phyloP scores from a whole-genome alignment of 768 basidiomycete genomes.

The Arthromyces matolae region DNA sequence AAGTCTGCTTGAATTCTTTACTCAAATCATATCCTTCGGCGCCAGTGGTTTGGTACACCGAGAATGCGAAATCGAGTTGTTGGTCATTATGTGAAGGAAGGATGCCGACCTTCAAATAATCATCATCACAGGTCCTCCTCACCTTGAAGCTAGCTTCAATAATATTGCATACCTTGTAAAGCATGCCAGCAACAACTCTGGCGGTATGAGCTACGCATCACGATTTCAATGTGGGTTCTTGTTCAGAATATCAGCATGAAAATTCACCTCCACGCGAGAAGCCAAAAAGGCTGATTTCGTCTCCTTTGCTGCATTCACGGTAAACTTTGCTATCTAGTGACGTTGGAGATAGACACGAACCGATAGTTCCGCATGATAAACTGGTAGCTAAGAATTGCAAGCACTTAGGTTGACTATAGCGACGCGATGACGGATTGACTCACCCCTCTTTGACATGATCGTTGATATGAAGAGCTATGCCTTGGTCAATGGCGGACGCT shows the following conservation, averaged over 20 bases:
- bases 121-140: too few species aligned
- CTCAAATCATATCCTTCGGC: conserved; percentile 26
- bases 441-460: conserved; percentile 31
- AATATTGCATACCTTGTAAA: conserved; percentile 33
- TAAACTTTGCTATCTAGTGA: neutral
- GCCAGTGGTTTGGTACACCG: conserved; percentile 27
- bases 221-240: neutral
- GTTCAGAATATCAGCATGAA: neutral
- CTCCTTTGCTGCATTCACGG: conserved; percentile 18
- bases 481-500: conserved; percentile 19
- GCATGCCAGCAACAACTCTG: conserved; percentile 29
- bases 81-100: conserved; percentile 28
- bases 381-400: conserved; percentile 14
- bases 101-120: conserved; percentile 26
- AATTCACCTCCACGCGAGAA: conserved; percentile 25
- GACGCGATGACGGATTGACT: neutral
- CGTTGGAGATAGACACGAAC: conserved; percentile 2
- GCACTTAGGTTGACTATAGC: neutral
- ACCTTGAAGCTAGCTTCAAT: neutral
- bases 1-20: conserved; percentile 30
- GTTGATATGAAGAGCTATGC: conserved; percentile 22
- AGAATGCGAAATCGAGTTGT: conserved; percentile 32
- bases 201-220: conserved; percentile 23
- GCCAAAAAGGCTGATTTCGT: conserved; percentile 28
- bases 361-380: conserved; percentile 23